These are phyloP conservation scores for Paramecium pentaurelia DNA, from an alignment of 73 alveolate species.

Conservation along the genomic window DNA sequence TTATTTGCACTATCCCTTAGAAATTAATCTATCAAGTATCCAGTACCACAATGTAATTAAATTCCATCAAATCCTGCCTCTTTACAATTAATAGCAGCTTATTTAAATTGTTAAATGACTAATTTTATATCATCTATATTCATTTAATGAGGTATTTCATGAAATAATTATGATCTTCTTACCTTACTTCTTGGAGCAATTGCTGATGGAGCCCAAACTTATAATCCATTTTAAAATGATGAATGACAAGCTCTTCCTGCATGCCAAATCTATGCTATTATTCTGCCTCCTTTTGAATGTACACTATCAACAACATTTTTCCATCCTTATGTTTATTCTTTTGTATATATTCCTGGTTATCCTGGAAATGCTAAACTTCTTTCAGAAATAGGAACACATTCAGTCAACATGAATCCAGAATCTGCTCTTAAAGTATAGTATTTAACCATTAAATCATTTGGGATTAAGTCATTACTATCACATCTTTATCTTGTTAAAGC, in stretches of 20 bases:
- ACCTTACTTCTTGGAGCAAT: conserved; percentile 18
- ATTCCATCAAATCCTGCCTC: conserved; percentile 93
- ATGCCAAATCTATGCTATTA: conserved; percentile 60
- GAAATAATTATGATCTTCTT: neutral
- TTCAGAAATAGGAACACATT: conserved; percentile 56
- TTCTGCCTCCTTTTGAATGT: conserved; percentile 53
- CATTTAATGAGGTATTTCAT: conserved; percentile 54
- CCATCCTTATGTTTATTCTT: conserved; percentile 60
- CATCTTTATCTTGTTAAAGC: conserved; percentile 67
- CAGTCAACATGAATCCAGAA: conserved; percentile 70
- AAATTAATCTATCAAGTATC: conserved; percentile 74
- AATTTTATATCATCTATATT: conserved; percentile 68
- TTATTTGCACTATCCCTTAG: conserved; percentile 70
- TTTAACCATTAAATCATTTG: conserved; percentile 64
- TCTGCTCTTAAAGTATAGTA: conserved; percentile 66
- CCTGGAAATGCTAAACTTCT: conserved; percentile 64
- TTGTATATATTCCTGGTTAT: conserved; percentile 45
- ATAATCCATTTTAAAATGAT: conserved; percentile 19
- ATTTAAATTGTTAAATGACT: conserved; percentile 66
- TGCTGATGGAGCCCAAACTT: conserved; percentile 55
- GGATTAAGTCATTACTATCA: conserved; percentile 26
- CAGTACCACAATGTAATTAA: conserved; percentile 80
- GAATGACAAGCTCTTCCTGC: conserved; percentile 62
- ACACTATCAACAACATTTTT: conserved; percentile 55
- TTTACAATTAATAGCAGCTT: conserved; percentile 75